Base-by-base conservation (phyloP, 2,329 filamentous ascomycete genomes). In the Clonostachys solani region DNA sequence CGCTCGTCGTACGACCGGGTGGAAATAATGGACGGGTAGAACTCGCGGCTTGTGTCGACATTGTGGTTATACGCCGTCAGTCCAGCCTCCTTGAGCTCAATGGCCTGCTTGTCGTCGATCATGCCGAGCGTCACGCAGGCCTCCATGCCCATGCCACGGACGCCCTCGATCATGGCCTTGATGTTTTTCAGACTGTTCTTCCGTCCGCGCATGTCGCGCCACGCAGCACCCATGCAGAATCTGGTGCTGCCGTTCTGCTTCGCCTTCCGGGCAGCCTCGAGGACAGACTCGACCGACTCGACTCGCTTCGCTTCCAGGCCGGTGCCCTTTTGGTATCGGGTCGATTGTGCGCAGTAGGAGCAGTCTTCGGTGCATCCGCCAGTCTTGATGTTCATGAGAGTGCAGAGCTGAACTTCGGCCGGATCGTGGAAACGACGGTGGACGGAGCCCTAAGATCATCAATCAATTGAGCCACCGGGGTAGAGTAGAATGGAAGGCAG, bases 11-110 rank as follows among this genome's bases (percentile, higher is more conserved):
- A 96, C 8, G 81, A 84, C 36, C 91, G 77, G 0, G 91, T 95
- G 1, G 89, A 87, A 66, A 96, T 95, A 58, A 96, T 79, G 37
- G 77, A 84, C 0, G 91, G 89, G 61, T 96, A 95, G 66, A 90
- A 90, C 70, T 95, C 91, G 55, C 91, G 80, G 47, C 85, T 90
- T 2, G 91, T 96, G 68, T 96, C 91, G 54, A 96, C 78, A 63
- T 96, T 96, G 75, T 96, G 91, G 70, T 96, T 96, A 69, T 96
- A 95, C 1, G 91, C 91, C 15, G 91, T 95, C 57, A 96, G 69
- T 0, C 91, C 91, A 0, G 90, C 91, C 3, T 83, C 82, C 62
- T 90, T 91, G 54, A 96, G 78, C 69, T 94, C 87, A 60, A 80
- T 80, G 29, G 91, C 91, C 72, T 95, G 90, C 54, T 77, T 74